phyloP scores from a whole-genome alignment of 148 eudicot species.

The Vaccinium macrocarpon region DNA sequence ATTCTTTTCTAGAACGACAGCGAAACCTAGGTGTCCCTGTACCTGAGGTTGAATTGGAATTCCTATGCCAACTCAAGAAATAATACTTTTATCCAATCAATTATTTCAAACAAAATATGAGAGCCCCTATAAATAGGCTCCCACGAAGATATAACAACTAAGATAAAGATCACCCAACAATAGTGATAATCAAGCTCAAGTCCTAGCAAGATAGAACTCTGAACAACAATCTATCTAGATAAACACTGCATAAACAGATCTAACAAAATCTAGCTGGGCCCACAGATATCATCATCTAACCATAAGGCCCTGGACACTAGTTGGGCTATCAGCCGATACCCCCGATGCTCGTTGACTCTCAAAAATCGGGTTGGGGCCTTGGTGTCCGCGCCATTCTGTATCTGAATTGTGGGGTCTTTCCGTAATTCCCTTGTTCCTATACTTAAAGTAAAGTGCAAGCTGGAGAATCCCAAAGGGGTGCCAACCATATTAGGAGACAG shows the following conservation, averaged over 20 bases:
- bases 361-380: background rate
- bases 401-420: conserved; percentile 50
- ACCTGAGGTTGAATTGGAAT: background rate
- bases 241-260: background rate
- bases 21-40: background rate
- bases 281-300: background rate
- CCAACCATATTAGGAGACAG: conserved; percentile 43
- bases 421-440: conserved; percentile 30
- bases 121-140: background rate
- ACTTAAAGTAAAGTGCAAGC: conserved; percentile 52
- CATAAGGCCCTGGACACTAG: background rate
- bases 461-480: conserved; percentile 50
- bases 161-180: background rate
- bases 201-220: background rate
- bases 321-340: background rate
- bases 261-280: background rate
- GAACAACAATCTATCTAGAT: background rate
- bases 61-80: background rate
- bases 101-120: background rate
- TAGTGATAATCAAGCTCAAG: background rate
- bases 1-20: background rate
- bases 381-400: conserved; percentile 29
- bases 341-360: background rate
- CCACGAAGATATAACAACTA: background rate
- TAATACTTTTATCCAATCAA: background rate